Evolutionary conservation across 306 rosid species (phyloP).

Genomic region (Phaseolus lunatus): DNA sequence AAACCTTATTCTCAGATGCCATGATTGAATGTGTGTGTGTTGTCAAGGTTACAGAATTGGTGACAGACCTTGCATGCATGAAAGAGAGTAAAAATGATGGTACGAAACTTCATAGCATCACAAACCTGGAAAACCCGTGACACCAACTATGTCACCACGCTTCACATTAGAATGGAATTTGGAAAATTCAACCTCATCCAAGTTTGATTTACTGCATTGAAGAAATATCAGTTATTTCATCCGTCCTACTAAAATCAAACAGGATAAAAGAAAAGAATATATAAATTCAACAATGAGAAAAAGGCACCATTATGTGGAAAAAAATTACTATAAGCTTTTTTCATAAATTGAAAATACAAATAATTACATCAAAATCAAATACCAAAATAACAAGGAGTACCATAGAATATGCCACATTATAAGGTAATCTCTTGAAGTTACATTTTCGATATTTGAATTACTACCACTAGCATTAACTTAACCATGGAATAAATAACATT

Average conservation of each 20-base stretch:
- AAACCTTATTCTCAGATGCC: slow-evolving; percentile 6
- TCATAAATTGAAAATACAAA: slow-evolving; percentile 7
- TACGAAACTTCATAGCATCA: slow-evolving; percentile 9
- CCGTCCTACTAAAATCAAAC: slow-evolving; percentile 15
- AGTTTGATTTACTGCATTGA: slow-evolving; percentile 65
- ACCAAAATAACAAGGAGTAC: not conserved
- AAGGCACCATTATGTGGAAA: not conserved
- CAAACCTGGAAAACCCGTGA: slow-evolving; percentile 88
- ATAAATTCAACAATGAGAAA: not conserved
- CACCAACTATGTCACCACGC: slow-evolving; percentile 88
- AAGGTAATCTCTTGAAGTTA: not conserved
- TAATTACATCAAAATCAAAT: not conserved
- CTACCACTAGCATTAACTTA: not conserved
- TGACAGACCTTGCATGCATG: slow-evolving; percentile 19
- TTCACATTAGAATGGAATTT: slow-evolving; percentile 77
- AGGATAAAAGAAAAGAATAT: not conserved
- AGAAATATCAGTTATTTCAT: slow-evolving; percentile 36
- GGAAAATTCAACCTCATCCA: slow-evolving; percentile 72
- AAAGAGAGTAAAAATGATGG: not conserved
- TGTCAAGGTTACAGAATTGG: not conserved
- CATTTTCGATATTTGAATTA: not conserved
- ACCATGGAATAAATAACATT: not conserved
- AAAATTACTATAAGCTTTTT: not conserved
- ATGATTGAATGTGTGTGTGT: not conserved
- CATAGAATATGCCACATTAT: not conserved